These are phyloP conservation scores for Solanum rostratum DNA, from an alignment of 257 asterid genomes.

Conservation along the genomic window DNA sequence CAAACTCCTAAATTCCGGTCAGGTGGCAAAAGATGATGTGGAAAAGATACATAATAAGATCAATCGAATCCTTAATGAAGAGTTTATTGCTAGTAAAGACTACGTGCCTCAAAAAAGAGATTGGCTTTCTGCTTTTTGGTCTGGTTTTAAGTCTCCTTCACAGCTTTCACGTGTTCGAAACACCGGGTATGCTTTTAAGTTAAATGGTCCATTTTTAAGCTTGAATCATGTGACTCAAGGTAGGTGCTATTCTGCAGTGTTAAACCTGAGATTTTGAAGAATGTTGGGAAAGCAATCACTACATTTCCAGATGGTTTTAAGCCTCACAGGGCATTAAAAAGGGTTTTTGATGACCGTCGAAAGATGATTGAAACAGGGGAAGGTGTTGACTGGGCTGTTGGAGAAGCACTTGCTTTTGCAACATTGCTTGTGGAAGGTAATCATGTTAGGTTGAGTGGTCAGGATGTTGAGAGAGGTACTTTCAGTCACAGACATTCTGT, in stretches of 20 bases:
- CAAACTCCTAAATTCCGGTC: constrained; percentile 14
- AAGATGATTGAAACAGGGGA: constrained; percentile 24
- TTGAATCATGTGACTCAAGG: neutral
- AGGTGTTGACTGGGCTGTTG: constrained; percentile 25
- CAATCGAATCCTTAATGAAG: constrained; percentile 17
- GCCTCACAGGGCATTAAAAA: constrained; percentile 15
- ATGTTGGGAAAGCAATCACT: constrained; percentile 20
- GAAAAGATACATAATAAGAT: constrained; percentile 12
- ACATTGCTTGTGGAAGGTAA: constrained; percentile 23
- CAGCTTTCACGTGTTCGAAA: constrained; percentile 24
- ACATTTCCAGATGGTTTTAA: constrained; percentile 14
- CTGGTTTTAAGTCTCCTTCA: constrained; percentile 21
- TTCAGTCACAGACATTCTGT: constrained; percentile 23
- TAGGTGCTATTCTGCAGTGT: constrained; percentile 8
- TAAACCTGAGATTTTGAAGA: constrained; percentile 14
- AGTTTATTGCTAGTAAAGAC: constrained; percentile 18
- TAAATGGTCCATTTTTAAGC: neutral
- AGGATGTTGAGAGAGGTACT: constrained; percentile 24
- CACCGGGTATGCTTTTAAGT: constrained; percentile 16
- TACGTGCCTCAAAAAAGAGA: constrained; percentile 18
- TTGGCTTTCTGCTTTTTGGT: constrained; percentile 24
- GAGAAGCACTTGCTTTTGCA: constrained; percentile 24
- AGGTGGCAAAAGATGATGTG: constrained; percentile 11
- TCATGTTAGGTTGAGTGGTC: constrained; percentile 24
- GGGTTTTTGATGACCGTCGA: constrained; percentile 14